A percentile compares a stretch with the other conserved stretches of the same genome.
These are phyloP conservation scores for Mortierella alpina DNA, from an alignment of 192 early-diverging fungal genomes.

Conservation along the genomic window DNA sequence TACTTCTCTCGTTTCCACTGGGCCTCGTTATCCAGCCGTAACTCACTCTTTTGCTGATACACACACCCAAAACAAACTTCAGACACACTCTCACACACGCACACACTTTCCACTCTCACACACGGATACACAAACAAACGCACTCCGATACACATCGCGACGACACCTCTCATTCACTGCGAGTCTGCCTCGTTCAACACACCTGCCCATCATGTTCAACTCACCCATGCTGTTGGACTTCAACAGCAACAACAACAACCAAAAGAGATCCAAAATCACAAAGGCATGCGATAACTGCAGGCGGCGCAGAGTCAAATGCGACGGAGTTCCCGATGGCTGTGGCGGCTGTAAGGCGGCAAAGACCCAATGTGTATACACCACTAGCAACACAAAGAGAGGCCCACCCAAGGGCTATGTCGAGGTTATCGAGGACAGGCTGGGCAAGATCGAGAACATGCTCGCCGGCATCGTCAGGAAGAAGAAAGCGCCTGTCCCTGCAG, in stretches of 20 bases:
- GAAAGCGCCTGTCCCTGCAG: neutral
- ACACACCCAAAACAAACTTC: neutral
- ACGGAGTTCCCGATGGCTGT: conserved; percentile 70
- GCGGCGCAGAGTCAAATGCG: conserved; percentile 78
- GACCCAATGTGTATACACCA: conserved; percentile 70
- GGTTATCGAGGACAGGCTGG: conserved; percentile 74
- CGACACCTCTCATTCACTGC: neutral
- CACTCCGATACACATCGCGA: neutral
- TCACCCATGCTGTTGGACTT: conserved; percentile 54
- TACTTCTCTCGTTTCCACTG: neutral
- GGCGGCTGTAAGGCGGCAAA: conserved; percentile 71
- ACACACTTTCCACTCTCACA: conserved; percentile 1
- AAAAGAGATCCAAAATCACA: conserved; percentile 58
- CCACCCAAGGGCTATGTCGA: conserved; percentile 82
- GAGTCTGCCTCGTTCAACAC: neutral
- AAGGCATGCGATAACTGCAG: conserved; percentile 72
- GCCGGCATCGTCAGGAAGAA: conserved; percentile 59
- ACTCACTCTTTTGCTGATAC: neutral
- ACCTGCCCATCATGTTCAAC: conserved; percentile 42
- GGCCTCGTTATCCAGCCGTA: no score
- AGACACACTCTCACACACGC: neutral
- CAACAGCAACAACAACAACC: conserved; percentile 31
- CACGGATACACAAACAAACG: neutral
- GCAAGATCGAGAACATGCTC: conserved; percentile 70
- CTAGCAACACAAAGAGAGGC: conserved; percentile 76